phyloP scores from a whole-genome alignment of 306 rosid species.

The Herpetospermum pedunculosum region DNA sequence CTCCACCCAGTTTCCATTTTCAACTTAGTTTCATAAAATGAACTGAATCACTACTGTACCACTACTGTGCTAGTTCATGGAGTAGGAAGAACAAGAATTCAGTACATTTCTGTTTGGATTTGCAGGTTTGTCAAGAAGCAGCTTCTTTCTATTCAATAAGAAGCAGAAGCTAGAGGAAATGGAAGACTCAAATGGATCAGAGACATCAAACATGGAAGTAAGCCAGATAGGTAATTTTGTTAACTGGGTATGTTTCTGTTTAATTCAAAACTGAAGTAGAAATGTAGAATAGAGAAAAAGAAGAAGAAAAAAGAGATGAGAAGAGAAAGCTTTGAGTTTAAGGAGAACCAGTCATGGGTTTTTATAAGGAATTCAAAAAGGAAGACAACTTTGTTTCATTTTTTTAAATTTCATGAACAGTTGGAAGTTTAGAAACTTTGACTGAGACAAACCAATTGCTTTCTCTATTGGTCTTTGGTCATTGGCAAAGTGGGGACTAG shows the following conservation, averaged over 20 bases:
- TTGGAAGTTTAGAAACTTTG: constrained; percentile 4
- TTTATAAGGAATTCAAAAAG: neutral
- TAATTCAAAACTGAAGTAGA: neutral
- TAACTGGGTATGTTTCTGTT: neutral
- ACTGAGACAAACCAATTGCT: neutral
- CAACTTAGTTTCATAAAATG: neutral
- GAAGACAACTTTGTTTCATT: neutral
- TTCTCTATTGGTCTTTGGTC: constrained; percentile 3
- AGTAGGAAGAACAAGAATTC: neutral
- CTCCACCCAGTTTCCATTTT: constrained; percentile 38
- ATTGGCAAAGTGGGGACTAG: neutral
- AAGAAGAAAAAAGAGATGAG: neutral
- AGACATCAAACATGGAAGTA: constrained; percentile 10
- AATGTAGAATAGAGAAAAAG: neutral
- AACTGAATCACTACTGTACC: neutral
- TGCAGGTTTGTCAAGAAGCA: neutral
- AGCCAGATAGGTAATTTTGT: neutral
- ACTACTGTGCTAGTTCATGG: constrained; percentile 1
- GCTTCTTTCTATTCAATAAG: neutral
- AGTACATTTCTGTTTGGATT: neutral
- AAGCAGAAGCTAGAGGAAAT: neutral
- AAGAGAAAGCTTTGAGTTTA: neutral
- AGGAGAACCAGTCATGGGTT: neutral
- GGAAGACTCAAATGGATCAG: neutral
- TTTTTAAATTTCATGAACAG: neutral